These are phyloP conservation scores for Fusarium sp. DNA, from an alignment of 2,329 filamentous ascomycete species.

Conservation along the genomic window DNA sequence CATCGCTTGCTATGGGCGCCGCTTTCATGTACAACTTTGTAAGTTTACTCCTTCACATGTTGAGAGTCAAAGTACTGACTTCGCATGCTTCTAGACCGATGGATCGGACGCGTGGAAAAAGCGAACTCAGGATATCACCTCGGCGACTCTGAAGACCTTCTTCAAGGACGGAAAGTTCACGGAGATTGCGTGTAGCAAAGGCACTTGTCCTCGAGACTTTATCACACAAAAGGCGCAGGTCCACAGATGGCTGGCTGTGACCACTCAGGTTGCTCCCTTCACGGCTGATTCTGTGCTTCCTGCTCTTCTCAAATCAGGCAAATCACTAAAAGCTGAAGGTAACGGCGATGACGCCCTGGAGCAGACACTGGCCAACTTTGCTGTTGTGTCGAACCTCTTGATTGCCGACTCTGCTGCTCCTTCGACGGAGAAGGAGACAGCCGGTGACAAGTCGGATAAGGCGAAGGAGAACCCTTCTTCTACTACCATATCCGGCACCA, in stretches of 20 bases:
- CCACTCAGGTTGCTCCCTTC: slow-evolving; percentile 72
- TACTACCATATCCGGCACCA: neutral
- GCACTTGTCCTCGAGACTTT: slow-evolving; percentile 77
- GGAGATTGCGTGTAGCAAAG: slow-evolving; percentile 74
- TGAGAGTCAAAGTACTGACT: slow-evolving; percentile 20
- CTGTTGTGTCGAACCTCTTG: slow-evolving; percentile 18
- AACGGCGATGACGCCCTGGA: slow-evolving; percentile 9
- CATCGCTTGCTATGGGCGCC: slow-evolving; percentile 70
- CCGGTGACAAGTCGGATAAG: neutral
- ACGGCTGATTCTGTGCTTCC: slow-evolving; percentile 68
- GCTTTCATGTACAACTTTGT: slow-evolving; percentile 77
- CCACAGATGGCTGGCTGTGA: slow-evolving; percentile 73
- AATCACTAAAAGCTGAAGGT: neutral
- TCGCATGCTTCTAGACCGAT: neutral
- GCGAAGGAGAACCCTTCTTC: neutral
- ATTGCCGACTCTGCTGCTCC: slow-evolving; percentile 3
- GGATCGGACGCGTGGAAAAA: slow-evolving; percentile 62
- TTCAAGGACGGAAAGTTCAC: slow-evolving; percentile 69
- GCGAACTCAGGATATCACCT: slow-evolving; percentile 67
- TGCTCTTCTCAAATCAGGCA: slow-evolving; percentile 65
- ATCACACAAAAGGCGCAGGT: slow-evolving; percentile 78
- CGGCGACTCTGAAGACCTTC: slow-evolving; percentile 62
- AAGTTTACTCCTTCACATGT: slow-evolving; percentile 31
- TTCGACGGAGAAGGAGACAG: neutral
- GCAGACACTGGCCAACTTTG: slow-evolving; percentile 16